Evolutionary conservation across 768 basidiomycete species (phyloP).

Genomic region (Amanita exitialis): DNA sequence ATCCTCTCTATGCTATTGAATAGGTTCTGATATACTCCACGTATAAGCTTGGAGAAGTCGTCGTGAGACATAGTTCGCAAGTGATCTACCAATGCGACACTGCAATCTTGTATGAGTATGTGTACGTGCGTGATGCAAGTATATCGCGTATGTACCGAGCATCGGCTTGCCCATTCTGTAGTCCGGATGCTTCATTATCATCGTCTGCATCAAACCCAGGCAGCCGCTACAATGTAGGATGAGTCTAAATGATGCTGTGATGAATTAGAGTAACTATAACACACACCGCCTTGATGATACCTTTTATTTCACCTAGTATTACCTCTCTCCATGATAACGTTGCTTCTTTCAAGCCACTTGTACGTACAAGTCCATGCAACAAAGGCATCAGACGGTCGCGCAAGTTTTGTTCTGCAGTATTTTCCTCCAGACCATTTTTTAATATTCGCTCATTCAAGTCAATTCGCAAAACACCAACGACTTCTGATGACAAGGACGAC

Average conservation of each 20-base stretch:
- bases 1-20: conserved; percentile 61
- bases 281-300: conserved; percentile 50
- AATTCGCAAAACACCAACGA: conserved; percentile 58
- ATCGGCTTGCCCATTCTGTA: conserved; percentile 6
- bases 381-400: conserved; percentile 63
- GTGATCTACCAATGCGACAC: conserved; percentile 38
- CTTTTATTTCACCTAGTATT: conserved; percentile 50
- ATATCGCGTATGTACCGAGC: conserved; percentile 1
- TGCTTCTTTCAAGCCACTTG: conserved; percentile 61
- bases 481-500: conserved; percentile 63
- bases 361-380: conserved; percentile 67
- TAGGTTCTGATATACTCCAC: conserved; percentile 48
- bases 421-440: conserved; percentile 19
- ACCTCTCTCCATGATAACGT: conserved; percentile 61
- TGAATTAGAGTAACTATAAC: neutral
- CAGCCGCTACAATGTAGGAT: conserved; percentile 33
- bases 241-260: neutral
- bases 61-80: conserved; percentile 59
- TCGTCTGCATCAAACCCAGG: conserved; percentile 50
- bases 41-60: conserved; percentile 57
- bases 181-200: conserved; percentile 21
- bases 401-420: conserved; percentile 31
- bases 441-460: conserved; percentile 52
- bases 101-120: conserved; percentile 11
- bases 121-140: neutral